Evolutionary conservation across 306 rosid genomes (phyloP), one percentile per base, ranked within the genome.

Genomic region (Pyrus bretschneideri): DNA sequence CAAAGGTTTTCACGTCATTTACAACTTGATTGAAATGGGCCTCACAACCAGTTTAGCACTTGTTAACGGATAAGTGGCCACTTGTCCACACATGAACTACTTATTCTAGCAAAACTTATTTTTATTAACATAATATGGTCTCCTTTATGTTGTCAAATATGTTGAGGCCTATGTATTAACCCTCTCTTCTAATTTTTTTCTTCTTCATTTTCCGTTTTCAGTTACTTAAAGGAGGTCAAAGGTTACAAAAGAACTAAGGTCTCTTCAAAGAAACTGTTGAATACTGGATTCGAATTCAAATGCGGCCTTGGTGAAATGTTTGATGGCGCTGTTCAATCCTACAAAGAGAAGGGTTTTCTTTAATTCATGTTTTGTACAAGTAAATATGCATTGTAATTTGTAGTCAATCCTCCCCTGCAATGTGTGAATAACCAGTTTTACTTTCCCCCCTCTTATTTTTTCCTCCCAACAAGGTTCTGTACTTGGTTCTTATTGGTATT

Each of bases 301-400:
- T 76, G 72, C 35, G 73, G 79, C 6, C 45, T 82, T 22, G 78
- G 62, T 15, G 92, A 84, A 44, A 88, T 86, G 76, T 79, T 79
- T 61, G 84, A 82, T 75, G 88, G 74, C 11, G 87, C 92, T 29
- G 71, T 88, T 60, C 71, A 73, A 33, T 64, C 81, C 52, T 86
- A 85, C 79, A 88, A 80, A 82, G 87, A 82, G 25, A 88, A 83
- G 85, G 85, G 89, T 38, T 62, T 77, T 31, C 84, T 85, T 11
- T 63, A 68, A 19, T 19, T 51, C 45, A 9, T 51, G 19, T 17
- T 17, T 52, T 2, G 58, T 52, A 52, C 58, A 52, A 52, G 9
- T 52, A 52, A 52, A 52, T 52, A 17, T 17, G 45, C 45, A 9
- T 42, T 42, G 45, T 42, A 9, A 2, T 42, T 42, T 42, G 45